Evolutionary conservation across 352 stramenopile genomes (phyloP), one percentile per base, ranked within the genome.

Genomic region (Phytophthora sp.): DNA sequence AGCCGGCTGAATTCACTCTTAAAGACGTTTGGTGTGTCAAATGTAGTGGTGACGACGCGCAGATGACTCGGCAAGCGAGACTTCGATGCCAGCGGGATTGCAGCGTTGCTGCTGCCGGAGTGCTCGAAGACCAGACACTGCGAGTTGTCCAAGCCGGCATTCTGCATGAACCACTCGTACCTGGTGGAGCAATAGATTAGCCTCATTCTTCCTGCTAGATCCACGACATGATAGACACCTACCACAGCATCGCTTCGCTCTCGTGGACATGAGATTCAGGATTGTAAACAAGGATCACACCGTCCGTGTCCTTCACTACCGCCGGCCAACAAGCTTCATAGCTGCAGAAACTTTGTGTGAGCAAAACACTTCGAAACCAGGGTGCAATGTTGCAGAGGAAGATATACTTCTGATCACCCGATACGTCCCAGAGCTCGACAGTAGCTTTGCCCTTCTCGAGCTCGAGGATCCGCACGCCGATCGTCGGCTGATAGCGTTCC

Each of bases 301-400:
- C 91, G 46, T 95, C 82, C 15, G 79, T 70, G 45, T 95, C 88
- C 66, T 96, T 93, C 61, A 95, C 81, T 21, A 97, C 85, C 10
- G 91, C 91, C 1, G 88, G 87, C 91, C 91, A 97, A 62, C 91
- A 97, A 23, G 77, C 74, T 59, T 97, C 89, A 48, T 92, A 97
- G 38, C 81, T 92, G 54, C 20, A 45, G 53, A n/a, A 15, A 23
- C 32, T 38, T 9, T 34, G 13, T 12, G 6, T 34, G 30, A n/a
- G 32, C 2, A 38, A 39, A n/a, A n/a, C n/a, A n/a, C n/a, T n/a
- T n/a, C n/a, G n/a, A n/a, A n/a, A n/a, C n/a, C n/a, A n/a, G n/a
- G n/a, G n/a, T n/a, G n/a, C n/a, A n/a, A n/a, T n/a, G n/a, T n/a
- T 32, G 28, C 6, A 32, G 28, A 32, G 6, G 12, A 5, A 43